phyloP scores from a whole-genome alignment of 2,329 filamentous ascomycete genomes.

The Penicillium glabrum region DNA sequence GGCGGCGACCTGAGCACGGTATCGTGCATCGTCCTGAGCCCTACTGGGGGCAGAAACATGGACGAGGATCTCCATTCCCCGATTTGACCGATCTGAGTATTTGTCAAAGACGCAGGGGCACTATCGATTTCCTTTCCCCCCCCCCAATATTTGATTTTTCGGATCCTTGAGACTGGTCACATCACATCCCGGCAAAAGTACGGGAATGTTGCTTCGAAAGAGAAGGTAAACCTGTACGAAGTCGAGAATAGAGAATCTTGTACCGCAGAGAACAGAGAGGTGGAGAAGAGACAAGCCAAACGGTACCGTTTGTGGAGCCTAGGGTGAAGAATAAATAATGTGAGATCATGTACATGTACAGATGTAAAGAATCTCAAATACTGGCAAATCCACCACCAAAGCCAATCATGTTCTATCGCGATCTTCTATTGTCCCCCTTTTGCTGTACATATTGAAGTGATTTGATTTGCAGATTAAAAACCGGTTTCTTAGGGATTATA shows the following conservation, averaged over 20 bases:
- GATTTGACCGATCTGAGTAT: not conserved
- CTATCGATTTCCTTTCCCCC: conserved; percentile 1
- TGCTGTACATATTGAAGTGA: not conserved
- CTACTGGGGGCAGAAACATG: conserved; percentile 43
- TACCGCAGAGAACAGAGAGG: not conserved
- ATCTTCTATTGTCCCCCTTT: not conserved
- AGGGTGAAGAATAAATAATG: no score
- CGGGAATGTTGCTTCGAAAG: not conserved
- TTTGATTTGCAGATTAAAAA: not conserved
- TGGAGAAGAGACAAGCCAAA: no score
- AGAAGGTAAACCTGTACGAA: not conserved
- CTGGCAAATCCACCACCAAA: not conserved
- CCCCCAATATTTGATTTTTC: conserved; percentile 2
- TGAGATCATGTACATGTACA: no score
- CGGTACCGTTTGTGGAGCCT: no score
- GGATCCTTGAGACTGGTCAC: not conserved
- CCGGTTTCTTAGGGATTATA: no score
- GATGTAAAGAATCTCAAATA: not conserved
- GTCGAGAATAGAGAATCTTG: no score
- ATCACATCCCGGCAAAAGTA: not conserved
- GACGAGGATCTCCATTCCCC: conserved; percentile 39
- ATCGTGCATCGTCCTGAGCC: conserved; percentile 37
- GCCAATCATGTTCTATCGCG: no score
- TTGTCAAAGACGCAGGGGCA: conserved; percentile 6
- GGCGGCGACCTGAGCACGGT: conserved; percentile 39